Base-by-base conservation (phyloP, 371 early-diverging fungal genomes). In the Massospora cicadina region DNA sequence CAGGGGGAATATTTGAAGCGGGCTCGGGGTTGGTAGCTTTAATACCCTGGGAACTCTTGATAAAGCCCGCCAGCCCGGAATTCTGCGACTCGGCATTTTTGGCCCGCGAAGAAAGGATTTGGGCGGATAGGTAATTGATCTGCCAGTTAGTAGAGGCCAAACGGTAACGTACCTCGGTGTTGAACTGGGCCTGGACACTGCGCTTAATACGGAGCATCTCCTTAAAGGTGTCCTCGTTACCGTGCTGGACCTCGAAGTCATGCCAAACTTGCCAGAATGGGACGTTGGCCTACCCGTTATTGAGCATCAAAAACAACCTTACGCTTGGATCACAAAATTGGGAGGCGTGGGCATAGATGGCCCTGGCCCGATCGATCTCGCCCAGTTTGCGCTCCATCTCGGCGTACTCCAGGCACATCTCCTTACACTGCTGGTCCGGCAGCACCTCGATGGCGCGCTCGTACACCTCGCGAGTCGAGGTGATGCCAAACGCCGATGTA, bases 141-240 rank as follows among this genome's bases (percentile, higher is more conserved):
- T 60, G 32, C 31, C 27, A 30, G 31, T 21, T 28, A 60, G 25
- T 7, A 30, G 23, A 30, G 21, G 7, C 12, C 21, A 60, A 26
- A 27, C 21, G 21, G 21, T 71, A 76, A 60, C 71, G 73, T 67
- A 76, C 74, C 56, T 91, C 90, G 3, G 87, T 85, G 66, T 84
- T 87, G 75, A 74, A 88, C 57, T 82, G 79, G 29, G 89, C 86
- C 69, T 87, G 86, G 0, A 89, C 88, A 33, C 81, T 77, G n/a
- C 98, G 88, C 72, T 94, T 93, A 68, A 95, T 87, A 31, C 98
- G 80, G 54, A 98, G 77, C 95, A 95, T 95, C 69, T 97, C 97
- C 74, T 90, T 93, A 75, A 93, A 97, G 2, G 97, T 93, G 65
- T 95, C 95, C 74, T 98, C 97, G 72, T 92, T 94, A 58, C 98